These are phyloP conservation scores for Aphanomyces euteiches DNA, from an alignment of 352 stramenopile genomes.

Conservation along the genomic window DNA sequence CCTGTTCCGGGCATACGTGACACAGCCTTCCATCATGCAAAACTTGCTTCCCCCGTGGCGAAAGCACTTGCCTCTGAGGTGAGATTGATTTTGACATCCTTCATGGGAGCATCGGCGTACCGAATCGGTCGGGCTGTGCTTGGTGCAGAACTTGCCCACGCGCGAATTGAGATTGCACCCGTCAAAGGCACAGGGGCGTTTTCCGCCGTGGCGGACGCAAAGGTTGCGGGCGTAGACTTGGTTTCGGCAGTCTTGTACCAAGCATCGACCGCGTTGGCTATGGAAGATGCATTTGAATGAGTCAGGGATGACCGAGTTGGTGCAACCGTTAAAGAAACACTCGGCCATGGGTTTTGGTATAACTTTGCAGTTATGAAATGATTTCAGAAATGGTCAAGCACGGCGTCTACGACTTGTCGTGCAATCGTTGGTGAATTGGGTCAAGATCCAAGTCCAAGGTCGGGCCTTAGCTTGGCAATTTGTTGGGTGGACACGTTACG, in stretches of 20 bases:
- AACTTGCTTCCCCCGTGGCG: constrained; percentile 13
- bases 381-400: too few species aligned
- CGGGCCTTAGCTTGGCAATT: too few species aligned
- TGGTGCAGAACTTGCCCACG: constrained; percentile 12
- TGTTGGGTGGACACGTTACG: too few species aligned
- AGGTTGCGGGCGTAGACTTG: constrained; percentile 27
- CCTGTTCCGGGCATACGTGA: constrained; percentile 19
- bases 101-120: constrained; percentile 4
- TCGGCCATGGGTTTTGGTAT: background rate
- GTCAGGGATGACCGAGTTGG: background rate
- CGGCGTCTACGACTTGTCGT: too few species aligned
- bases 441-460: too few species aligned
- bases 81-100: constrained; percentile 2
- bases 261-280: constrained; percentile 16
- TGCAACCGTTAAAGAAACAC: constrained; percentile 12
- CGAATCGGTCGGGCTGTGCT: background rate
- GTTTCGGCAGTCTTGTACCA: constrained; percentile 14
- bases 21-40: constrained; percentile 13
- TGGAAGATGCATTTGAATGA: constrained; percentile 24
- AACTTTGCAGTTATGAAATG: too few species aligned
- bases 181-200: background rate
- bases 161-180: constrained; percentile 9
- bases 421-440: too few species aligned
- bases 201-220: constrained; percentile 26
- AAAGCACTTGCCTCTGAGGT: constrained; percentile 11